Base-by-base conservation (phyloP, 2,329 filamentous ascomycete species). In the Chaetomiaceae sp. region DNA sequence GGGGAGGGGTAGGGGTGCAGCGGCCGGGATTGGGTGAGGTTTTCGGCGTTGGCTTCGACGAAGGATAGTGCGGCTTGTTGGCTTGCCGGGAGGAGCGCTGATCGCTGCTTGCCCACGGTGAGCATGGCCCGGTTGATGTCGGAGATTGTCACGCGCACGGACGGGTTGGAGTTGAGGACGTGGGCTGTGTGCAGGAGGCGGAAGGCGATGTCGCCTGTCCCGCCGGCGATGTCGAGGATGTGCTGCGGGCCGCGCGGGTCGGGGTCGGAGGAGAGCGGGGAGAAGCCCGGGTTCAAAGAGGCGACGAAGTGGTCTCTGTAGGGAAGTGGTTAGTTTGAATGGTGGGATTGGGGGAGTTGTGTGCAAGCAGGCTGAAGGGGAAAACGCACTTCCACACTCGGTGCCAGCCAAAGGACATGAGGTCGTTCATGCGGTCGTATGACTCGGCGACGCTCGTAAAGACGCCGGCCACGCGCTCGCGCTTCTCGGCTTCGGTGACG, bases 91-190 rank as follows among this genome's bases (percentile, higher is more conserved):
- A 82, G 77, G 5, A 77, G 71, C 21, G 76, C 62, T 18, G 89
- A 85, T 58, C 94, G 86, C 69, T 92, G 87, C 59, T 82, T 81
- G 51, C 94, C 94, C 65, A 96, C 94, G 10, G 82, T 82, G 1
- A 99, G 81, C 94, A 99, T 99, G 60, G 89, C 84, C 0, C 89
- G 82, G 74, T 99, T 99, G 75, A 99, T 99, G 74, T 99, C 94
- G 43, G 89, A 87, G 64, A 97, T 90, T 34, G 88, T 96, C 60
- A 99, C 90, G 67, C 81, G 85, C 5, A 91, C 89, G 62, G 86
- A 78, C 16, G 82, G 79, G 73, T 96, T 92, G 66, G 82, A 75
- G 75, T 95, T 90, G 67, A 95, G 77, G 57, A 80, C 81, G 45
- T 89, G 88, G 21, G 90, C 85, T 68, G 96, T 90, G 72, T 92